These are phyloP conservation scores for Alternaria ethzedia DNA, from an alignment of 2,329 filamentous ascomycete species.

Conservation along the genomic window DNA sequence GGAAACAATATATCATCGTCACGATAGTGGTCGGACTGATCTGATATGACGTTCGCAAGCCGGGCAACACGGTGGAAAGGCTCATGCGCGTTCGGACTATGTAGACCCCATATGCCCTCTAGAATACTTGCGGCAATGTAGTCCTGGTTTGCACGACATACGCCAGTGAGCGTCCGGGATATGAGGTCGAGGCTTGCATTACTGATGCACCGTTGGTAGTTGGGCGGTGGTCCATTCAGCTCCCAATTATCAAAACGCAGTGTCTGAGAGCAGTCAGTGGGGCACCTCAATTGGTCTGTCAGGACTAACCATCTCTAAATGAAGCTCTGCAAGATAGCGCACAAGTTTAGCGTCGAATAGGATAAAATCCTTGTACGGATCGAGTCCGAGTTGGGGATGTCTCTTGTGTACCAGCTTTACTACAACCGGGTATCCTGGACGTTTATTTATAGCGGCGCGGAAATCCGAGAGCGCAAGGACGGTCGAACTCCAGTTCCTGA, in stretches of 20 bases:
- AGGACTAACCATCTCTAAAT: not conserved
- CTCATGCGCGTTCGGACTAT: not conserved
- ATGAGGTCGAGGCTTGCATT: not conserved
- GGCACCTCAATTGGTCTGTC: not conserved
- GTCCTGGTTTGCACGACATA: not conserved
- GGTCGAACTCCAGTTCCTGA: not conserved
- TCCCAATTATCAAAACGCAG: not conserved
- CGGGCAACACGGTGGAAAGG: not conserved
- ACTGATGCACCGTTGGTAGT: not conserved
- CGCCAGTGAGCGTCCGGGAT: not conserved
- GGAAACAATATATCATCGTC: not conserved
- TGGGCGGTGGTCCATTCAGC: not conserved
- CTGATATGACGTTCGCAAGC: not conserved
- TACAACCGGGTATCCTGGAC: not conserved
- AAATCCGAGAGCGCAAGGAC: not conserved
- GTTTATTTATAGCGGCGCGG: not conserved
- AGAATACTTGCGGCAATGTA: not conserved
- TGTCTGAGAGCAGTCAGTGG: not conserved
- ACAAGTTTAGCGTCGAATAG: not conserved
- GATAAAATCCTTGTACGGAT: not conserved
- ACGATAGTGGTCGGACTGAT: not conserved
- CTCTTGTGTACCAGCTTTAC: not conserved
- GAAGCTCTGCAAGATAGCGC: not conserved
- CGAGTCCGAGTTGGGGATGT: not conserved
- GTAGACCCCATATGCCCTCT: not conserved